phyloP scores from a whole-genome alignment of 2,329 filamentous ascomycete species.

The Colletotrichum agaves region DNA sequence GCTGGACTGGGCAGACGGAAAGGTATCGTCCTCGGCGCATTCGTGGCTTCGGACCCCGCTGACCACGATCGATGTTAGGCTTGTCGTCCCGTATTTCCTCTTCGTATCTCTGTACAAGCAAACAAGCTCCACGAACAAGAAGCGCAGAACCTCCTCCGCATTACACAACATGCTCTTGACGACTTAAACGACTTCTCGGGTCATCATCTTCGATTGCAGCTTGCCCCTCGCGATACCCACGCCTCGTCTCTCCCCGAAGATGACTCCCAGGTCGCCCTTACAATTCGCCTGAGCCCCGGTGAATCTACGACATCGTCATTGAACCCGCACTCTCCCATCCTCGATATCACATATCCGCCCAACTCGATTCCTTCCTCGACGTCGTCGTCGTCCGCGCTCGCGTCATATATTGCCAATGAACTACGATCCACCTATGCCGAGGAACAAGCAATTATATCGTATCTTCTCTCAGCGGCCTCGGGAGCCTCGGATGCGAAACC shows the following conservation, averaged over 20 bases:
- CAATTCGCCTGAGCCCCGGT: slow-evolving; percentile 75
- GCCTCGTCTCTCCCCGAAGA: slow-evolving; percentile 48
- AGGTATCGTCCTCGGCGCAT: slow-evolving; percentile 60
- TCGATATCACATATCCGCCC: slow-evolving; percentile 82
- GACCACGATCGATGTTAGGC: slow-evolving; percentile 61
- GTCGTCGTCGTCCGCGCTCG: slow-evolving; percentile 77
- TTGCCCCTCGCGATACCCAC: slow-evolving; percentile 55
- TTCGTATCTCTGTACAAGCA: slow-evolving; percentile 82
- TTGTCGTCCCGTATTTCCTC: slow-evolving; percentile 87
- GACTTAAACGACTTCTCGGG: slow-evolving; percentile 87
- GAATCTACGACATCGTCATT: slow-evolving; percentile 71
- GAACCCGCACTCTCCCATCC: slow-evolving; percentile 73
- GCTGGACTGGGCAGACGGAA: slow-evolving; percentile 91
- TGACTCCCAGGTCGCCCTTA: slow-evolving; percentile 69
- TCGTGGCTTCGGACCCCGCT: background rate
- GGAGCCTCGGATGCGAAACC: slow-evolving; percentile 60
- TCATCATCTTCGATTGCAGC: slow-evolving; percentile 81
- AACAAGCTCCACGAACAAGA: slow-evolving; percentile 73
- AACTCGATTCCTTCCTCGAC: slow-evolving; percentile 74
- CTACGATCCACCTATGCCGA: slow-evolving; percentile 84
- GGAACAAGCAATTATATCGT: slow-evolving; percentile 86
- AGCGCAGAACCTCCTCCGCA: slow-evolving; percentile 76
- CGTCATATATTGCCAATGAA: slow-evolving; percentile 81
- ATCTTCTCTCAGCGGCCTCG: slow-evolving; percentile 72
- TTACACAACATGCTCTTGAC: slow-evolving; percentile 88